These are phyloP conservation scores for Rhodosporidiobolus sp. DNA, from an alignment of 768 basidiomycete species.

Conservation along the genomic window DNA sequence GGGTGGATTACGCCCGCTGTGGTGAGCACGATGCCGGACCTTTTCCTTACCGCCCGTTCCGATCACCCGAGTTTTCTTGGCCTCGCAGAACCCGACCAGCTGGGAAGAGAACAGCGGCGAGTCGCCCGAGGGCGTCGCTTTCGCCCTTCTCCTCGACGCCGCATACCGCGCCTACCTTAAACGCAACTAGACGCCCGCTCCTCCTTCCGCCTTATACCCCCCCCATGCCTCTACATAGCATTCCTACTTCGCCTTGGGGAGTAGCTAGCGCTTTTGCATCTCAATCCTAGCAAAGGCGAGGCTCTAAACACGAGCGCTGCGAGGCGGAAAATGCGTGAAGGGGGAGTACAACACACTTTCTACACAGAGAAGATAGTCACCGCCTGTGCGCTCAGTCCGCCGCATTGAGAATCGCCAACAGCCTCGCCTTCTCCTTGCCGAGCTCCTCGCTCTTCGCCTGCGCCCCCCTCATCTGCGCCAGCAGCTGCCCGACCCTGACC, in stretches of 20 bases:
- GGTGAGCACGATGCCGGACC: not conserved
- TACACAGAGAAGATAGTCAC: not conserved
- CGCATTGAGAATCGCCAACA: slow-evolving; percentile 54
- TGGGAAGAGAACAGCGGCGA: slow-evolving; percentile 55
- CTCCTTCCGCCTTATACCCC: no score
- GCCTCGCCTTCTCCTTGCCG: slow-evolving; percentile 66
- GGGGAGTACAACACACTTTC: not conserved
- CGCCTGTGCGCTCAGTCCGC: not conserved
- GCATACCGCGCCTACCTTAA: slow-evolving; percentile 79
- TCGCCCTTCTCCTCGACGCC: slow-evolving; percentile 68
- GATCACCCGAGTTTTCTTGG: no score
- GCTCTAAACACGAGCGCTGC: no score
- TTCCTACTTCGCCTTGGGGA: no score
- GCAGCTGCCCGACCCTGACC: slow-evolving; percentile 64
- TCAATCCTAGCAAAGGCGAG: no score
- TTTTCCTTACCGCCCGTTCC: no score
- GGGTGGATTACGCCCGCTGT: slow-evolving; percentile 29
- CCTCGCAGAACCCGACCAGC: slow-evolving; percentile 63
- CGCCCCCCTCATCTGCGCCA: slow-evolving; percentile 70
- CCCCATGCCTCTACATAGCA: no score
- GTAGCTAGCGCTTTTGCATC: no score
- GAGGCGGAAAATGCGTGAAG: no score
- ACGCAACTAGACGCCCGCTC: no score
- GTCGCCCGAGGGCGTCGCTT: slow-evolving; percentile 75
- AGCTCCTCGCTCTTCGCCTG: slow-evolving; percentile 65